A percentile compares a stretch with the other conserved stretches of the same genome.
Evolutionary conservation across 441 rosid species (phyloP).

Genomic region (Pelargonium myrrhifolium): DNA sequence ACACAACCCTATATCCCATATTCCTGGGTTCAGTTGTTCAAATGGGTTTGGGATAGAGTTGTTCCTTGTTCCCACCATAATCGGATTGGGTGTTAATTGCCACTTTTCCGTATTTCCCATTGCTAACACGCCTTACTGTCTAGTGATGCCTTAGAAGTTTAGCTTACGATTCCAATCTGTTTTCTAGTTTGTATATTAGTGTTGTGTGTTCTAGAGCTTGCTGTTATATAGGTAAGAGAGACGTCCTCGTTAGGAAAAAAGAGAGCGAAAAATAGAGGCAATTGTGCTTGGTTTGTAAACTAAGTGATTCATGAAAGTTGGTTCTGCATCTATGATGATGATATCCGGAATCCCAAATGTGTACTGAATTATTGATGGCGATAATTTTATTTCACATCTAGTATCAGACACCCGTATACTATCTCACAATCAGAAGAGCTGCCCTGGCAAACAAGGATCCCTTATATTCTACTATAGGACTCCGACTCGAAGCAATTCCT

Average conservation of each 20-base stretch:
- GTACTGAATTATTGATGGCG: not conserved
- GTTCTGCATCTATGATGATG: not conserved
- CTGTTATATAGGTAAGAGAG: no score
- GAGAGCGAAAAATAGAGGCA: not conserved
- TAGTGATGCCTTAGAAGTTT: no score
- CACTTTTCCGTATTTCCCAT: not conserved
- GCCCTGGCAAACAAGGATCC: constrained; percentile 22
- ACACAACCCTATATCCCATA: not conserved
- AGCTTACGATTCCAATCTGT: no score
- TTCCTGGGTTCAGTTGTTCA: not conserved
- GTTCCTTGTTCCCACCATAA: not conserved
- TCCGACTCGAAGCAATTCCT: constrained; percentile 18
- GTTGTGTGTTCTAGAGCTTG: no score
- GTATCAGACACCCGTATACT: constrained; percentile 16
- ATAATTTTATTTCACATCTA: constrained; percentile 23
- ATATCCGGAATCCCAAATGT: constrained; percentile 7
- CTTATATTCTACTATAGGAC: constrained; percentile 21
- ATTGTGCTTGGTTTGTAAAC: constrained; percentile 4
- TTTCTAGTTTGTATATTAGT: no score
- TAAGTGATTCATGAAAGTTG: not conserved
- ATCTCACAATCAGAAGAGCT: constrained; percentile 23
- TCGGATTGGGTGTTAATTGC: not conserved
- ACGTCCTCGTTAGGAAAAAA: no score
- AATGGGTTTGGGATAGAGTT: not conserved
- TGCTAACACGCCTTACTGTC: no score